Evolutionary conservation across 148 eudicot species (phyloP), one percentile per base, ranked within the genome.

Genomic region (Nepenthes mirabilis): DNA sequence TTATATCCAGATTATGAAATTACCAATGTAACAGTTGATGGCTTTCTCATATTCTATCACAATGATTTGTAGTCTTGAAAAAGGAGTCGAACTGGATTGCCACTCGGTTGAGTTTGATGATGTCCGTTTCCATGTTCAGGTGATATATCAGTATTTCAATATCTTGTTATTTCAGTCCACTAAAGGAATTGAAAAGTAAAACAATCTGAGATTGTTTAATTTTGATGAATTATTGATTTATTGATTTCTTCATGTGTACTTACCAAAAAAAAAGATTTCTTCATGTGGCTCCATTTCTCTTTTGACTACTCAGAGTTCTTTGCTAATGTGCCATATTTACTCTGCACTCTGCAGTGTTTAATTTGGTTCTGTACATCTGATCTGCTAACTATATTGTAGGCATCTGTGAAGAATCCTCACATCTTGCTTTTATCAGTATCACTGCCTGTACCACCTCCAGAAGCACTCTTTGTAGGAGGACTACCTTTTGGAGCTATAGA

Each of bases 61-160:
- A 61, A 14, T 70, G 60, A 58, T 64, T 55, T 82, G 65, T 73
- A 93, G 99, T 70, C 77, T 86, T 66, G 99, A 84, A 56, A 93
- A 84, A 64, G 99, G 96, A 66, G 89, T 86, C 59, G 99, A 88
- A 68, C 64, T 86, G 74, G 96, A 93, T 52, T 80, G 82, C 78
- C 86, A 86, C 51, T 93, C 95, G 96, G 76, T 82, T 73, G 99
- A 93, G 75, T 93, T 93, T 73, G 88, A 82, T 69, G 99, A 93
- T 66, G 84, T 93, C 51, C 91, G 96, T 47, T 93, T 77, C 67
- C 95, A 93, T 71, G 72, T 84, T 70, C 99, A 86, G 99, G 96
- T 93, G 62, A 70, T 60, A 40, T 34, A 9, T 9, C 13, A 37
- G 13, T 59, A 48, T 66, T 6, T 56, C 33, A 6, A 33, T 60